A percentile compares a stretch with the other conserved stretches of the same genome.
Evolutionary conservation across 768 basidiomycete genomes (phyloP).

Genomic region (Saitozyma podzolica): DNA sequence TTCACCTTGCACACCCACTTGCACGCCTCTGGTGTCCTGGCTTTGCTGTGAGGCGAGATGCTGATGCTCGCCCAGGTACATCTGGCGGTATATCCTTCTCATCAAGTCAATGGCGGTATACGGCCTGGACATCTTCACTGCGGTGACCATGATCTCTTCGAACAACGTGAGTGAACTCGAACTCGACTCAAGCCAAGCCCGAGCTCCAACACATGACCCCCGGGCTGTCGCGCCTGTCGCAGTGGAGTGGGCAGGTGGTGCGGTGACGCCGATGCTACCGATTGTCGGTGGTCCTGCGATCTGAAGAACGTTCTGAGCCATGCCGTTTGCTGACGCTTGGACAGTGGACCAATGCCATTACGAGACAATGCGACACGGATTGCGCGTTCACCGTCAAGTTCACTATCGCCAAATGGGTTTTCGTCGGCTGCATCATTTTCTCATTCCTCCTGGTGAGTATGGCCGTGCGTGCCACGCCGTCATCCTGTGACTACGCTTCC

Average conservation of each 20-base stretch:
- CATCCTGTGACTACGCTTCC: neutral
- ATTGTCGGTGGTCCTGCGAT: too few species aligned
- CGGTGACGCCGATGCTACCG: too few species aligned
- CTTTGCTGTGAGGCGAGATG: neutral
- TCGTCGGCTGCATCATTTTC: conserved; percentile 96
- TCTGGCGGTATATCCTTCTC: conserved; percentile 88
- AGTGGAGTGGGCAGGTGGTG: too few species aligned
- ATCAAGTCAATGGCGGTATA: conserved; percentile 97
- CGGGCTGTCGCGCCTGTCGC: too few species aligned
- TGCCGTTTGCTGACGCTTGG: too few species aligned
- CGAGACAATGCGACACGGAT: conserved; percentile 65
- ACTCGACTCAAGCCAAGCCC: too few species aligned
- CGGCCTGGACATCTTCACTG: conserved; percentile 95
- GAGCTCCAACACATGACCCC: too few species aligned
- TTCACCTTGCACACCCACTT: neutral
- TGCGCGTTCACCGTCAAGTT: conserved; percentile 84
- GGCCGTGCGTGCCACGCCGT: too few species aligned
- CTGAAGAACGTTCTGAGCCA: too few species aligned
- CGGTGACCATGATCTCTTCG: conserved; percentile 92
- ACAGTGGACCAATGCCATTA: conserved; percentile 86
- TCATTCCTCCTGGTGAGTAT: conserved; percentile 84
- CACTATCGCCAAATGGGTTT: conserved; percentile 88
- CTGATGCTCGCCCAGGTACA: conserved; percentile 62
- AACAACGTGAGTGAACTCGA: conserved; percentile 54
- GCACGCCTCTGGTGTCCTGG: neutral